Percentiles rank a stretch among this genome's conserved stretches.
Conservation (phyloP, 768 basidiomycete genomes). For the Nidula microcarpa region DNA sequence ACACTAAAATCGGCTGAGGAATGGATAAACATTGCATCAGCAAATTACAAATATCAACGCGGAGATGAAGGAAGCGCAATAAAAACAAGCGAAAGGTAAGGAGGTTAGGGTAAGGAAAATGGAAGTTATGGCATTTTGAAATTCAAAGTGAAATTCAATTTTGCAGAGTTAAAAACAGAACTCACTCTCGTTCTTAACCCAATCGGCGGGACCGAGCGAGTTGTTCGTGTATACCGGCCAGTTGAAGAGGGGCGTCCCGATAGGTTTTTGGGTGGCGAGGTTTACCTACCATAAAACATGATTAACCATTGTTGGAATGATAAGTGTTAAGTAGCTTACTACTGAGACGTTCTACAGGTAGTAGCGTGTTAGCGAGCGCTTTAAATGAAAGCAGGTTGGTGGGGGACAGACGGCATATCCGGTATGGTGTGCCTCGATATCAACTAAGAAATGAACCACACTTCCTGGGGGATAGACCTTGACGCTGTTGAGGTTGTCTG, state of each 20-base stretch:
- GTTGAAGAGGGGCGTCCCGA: conserved; percentile 22
- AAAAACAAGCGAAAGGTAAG: no score
- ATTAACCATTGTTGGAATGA: background rate
- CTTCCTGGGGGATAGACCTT: conserved; percentile 22
- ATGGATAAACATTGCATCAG: no score
- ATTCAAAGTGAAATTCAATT: background rate
- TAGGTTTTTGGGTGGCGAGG: conserved; percentile 20
- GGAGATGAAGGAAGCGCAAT: no score
- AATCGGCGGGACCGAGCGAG: conserved; percentile 22
- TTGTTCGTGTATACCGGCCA: conserved; percentile 31
- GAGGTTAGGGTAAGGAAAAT: background rate
- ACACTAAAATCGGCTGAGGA: conserved; percentile 23
- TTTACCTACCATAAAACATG: conserved; percentile 15
- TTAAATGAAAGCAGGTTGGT: background rate
- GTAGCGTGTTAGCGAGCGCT: background rate
- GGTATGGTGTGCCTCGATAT: conserved; percentile 30
- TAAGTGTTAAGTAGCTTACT: conserved; percentile 6
- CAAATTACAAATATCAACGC: no score
- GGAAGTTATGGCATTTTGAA: no score
- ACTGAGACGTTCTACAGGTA: conserved; percentile 27
- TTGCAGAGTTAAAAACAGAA: background rate
- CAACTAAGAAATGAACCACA: conserved; percentile 23
- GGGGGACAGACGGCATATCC: conserved; percentile 23
- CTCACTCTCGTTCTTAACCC: conserved; percentile 32
- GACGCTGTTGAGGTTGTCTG: conserved; percentile 25